A percentile compares a stretch with the other conserved stretches of the same genome.
These are phyloP conservation scores for Elongisporangium senticosum DNA, from an alignment of 352 stramenopile species.

Conservation along the genomic window DNA sequence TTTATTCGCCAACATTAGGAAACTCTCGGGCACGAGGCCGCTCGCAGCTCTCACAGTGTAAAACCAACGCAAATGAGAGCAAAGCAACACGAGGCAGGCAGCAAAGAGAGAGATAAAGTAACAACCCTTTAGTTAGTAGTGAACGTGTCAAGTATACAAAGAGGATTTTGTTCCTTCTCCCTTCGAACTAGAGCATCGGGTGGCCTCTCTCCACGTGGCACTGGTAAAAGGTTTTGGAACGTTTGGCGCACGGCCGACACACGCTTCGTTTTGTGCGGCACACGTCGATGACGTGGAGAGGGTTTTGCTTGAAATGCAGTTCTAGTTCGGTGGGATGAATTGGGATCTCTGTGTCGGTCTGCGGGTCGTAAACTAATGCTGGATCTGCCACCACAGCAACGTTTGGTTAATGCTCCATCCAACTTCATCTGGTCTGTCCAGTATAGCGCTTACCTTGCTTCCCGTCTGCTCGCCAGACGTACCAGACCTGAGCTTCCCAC, in stretches of 20 bases:
- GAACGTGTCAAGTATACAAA: slow-evolving; percentile 7
- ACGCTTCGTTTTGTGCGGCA: slow-evolving; percentile 30
- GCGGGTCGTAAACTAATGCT: slow-evolving; percentile 42
- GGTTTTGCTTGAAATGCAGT: slow-evolving; percentile 59
- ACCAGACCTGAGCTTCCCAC: slow-evolving; percentile 86
- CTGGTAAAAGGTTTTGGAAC: slow-evolving; percentile 43
- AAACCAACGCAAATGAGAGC: neutral
- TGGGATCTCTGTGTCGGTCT: slow-evolving; percentile 27
- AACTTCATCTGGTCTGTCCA: neutral
- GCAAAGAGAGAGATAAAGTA: neutral
- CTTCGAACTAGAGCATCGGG: slow-evolving; percentile 47
- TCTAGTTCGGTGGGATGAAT: slow-evolving; percentile 44
- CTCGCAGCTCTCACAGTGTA: slow-evolving; percentile 1
- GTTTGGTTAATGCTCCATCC: neutral
- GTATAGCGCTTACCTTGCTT: slow-evolving; percentile 33
- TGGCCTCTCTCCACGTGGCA: slow-evolving; percentile 75
- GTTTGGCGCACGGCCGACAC: slow-evolving; percentile 34
- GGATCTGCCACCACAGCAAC: slow-evolving; percentile 26
- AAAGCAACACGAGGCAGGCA: neutral
- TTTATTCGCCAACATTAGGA: slow-evolving; percentile 51
- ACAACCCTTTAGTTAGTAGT: slow-evolving; percentile 1
- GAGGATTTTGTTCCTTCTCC: slow-evolving; percentile 4
- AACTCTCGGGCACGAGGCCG: slow-evolving; percentile 20
- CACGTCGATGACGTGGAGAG: slow-evolving; percentile 71
- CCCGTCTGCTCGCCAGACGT: slow-evolving; percentile 64